Conservation (phyloP, 2,329 filamentous ascomycete species). For the Alternaria consortialis region DNA sequence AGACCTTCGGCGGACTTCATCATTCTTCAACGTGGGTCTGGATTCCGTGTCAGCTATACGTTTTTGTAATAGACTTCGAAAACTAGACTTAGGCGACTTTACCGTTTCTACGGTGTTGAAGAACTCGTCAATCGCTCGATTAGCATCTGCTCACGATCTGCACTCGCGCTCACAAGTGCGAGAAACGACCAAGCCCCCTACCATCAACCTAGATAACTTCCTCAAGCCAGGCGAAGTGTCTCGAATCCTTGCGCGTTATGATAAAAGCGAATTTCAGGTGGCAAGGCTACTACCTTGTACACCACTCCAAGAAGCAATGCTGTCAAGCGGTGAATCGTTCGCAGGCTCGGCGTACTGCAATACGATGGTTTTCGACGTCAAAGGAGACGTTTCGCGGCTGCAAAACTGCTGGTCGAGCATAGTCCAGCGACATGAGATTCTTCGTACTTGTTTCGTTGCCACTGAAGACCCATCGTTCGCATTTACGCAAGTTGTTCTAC, state of each 20-base stretch:
- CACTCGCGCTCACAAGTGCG: neutral
- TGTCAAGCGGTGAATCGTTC: conserved; percentile 64
- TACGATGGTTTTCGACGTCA: conserved; percentile 70
- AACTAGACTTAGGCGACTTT: conserved; percentile 58
- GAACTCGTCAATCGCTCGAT: conserved; percentile 69
- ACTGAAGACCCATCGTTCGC: conserved; percentile 69
- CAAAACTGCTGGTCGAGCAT: conserved; percentile 69
- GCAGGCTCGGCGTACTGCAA: conserved; percentile 73
- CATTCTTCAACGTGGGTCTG: conserved; percentile 79
- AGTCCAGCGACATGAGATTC: conserved; percentile 73
- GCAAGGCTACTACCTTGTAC: conserved; percentile 79
- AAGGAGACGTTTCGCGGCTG: conserved; percentile 61
- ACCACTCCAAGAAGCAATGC: conserved; percentile 87
- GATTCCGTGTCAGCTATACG: conserved; percentile 85
- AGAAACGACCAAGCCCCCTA: neutral
- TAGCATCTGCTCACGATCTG: conserved; percentile 53
- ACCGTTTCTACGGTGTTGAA: conserved; percentile 76
- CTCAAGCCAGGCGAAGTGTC: conserved; percentile 26
- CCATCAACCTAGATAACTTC: conserved; percentile 9
- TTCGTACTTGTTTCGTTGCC: conserved; percentile 77
- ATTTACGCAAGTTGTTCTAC: conserved; percentile 76
- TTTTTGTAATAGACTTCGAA: conserved; percentile 67
- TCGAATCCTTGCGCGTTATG: conserved; percentile 25
- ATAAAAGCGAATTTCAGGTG: conserved; percentile 47
- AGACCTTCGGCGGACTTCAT: conserved; percentile 69